Evolutionary conservation across 495 filamentous ascomycete genomes (phyloP), one percentile per base, ranked within the genome.

Genomic region (Penicillium soppii): DNA sequence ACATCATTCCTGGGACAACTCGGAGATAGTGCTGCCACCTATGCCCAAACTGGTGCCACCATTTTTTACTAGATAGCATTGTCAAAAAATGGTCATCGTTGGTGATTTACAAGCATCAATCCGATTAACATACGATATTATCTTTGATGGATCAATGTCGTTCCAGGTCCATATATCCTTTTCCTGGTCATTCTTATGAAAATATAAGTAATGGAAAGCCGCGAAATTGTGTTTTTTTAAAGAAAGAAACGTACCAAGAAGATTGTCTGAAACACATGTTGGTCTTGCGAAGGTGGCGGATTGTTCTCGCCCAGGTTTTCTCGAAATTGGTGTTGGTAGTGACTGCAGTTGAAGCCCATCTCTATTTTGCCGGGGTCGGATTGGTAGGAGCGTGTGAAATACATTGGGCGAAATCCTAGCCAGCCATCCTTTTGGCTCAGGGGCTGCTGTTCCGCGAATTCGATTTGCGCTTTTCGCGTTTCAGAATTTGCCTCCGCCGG

Each of bases 31-130:
- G 90, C 53, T 88, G 87, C 79, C 83, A 92, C 29, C 82, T 74
- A 60, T 95, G 90, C 16, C 89, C 87, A 19, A 92, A 82, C 63
- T 92, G 89, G 61, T 92, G 89, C 89, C 90, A 92, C 87, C 86
- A 90, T 57, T 92, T 87, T 41, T 75, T 73, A 9, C 80, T 71
- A 32, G 3, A 12, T n/a, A n/a, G n/a, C n/a, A n/a, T n/a, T n/a
- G n/a, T n/a, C n/a, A n/a, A n/a, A n/a, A n/a, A n/a, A n/a, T n/a
- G n/a, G n/a, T n/a, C n/a, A n/a, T n/a, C n/a, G n/a, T n/a, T n/a
- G n/a, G n/a, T n/a, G n/a, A n/a, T n/a, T n/a, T n/a, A n/a, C n/a
- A n/a, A n/a, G n/a, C n/a, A 20, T 38, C 17, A 20, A 38, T 20
- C 17, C 29, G 13, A 16, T 17, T 20, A n/a, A 47, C 44, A 4